phyloP scores from a whole-genome alignment of 257 asterid species.

The Asclepias syriaca region DNA sequence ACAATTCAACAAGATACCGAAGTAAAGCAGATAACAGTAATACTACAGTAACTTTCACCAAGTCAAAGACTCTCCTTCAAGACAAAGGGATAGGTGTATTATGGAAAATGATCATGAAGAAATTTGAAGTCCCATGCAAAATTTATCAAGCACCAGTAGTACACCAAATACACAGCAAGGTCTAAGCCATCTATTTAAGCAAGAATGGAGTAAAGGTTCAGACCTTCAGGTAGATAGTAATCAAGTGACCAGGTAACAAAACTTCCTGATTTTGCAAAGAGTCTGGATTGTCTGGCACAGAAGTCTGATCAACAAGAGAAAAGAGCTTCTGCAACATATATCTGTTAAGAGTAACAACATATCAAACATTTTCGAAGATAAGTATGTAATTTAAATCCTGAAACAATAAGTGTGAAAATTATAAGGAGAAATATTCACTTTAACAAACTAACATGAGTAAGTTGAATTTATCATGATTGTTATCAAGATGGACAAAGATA shows the following conservation, averaged over 20 bases:
- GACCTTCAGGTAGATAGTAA: slow-evolving; percentile 90
- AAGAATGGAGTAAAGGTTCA: slow-evolving; percentile 12
- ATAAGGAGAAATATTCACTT: slow-evolving; percentile 7
- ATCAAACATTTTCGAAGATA: background rate
- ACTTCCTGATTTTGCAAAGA: slow-evolving; percentile 94
- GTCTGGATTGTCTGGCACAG: slow-evolving; percentile 87
- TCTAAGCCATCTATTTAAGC: background rate
- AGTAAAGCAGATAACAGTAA: background rate
- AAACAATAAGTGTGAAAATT: background rate
- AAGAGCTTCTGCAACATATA: slow-evolving; percentile 97
- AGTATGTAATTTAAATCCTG: no score
- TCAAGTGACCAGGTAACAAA: slow-evolving; percentile 88
- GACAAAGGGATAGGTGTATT: background rate
- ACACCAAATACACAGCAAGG: slow-evolving; percentile 1
- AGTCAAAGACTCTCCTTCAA: no score
- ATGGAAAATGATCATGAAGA: background rate
- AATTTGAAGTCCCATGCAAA: background rate
- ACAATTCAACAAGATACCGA: background rate
- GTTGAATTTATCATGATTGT: slow-evolving; percentile 82
- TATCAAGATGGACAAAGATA: slow-evolving; percentile 90
- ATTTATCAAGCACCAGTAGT: background rate
- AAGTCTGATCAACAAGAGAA: slow-evolving; percentile 91
- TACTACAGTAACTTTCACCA: no score
- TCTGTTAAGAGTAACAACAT: slow-evolving; percentile 26
- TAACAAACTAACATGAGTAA: slow-evolving; percentile 66